Conservation (phyloP, 495 filamentous ascomycete genomes). For the Penicillium malachiteum region DNA sequence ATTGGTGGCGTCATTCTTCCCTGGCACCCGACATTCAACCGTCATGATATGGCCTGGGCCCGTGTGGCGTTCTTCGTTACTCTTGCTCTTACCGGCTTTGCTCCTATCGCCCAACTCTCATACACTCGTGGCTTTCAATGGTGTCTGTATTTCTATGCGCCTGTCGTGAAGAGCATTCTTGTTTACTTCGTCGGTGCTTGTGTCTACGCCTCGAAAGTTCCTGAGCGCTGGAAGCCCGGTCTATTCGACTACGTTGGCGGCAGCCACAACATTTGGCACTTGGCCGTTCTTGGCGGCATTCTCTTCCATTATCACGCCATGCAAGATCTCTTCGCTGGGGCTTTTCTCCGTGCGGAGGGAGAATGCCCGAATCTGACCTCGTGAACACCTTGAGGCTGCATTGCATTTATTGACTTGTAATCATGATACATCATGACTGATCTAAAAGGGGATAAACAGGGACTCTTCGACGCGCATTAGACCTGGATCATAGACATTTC, state of each 20-base stretch:
- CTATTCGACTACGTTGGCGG: slow-evolving; percentile 92
- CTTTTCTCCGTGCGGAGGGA: slow-evolving; percentile 68
- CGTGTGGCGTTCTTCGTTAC: slow-evolving; percentile 90
- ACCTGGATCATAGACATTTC: slow-evolving; percentile 5
- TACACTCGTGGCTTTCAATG: slow-evolving; percentile 70
- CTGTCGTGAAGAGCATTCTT: slow-evolving; percentile 75
- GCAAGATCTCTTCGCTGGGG: slow-evolving; percentile 86
- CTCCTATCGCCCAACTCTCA: slow-evolving; percentile 81
- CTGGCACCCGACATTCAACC: slow-evolving; percentile 97
- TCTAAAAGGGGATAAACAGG: not conserved
- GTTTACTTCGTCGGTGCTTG: slow-evolving; percentile 85
- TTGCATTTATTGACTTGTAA: slow-evolving; percentile 5
- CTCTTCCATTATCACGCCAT: slow-evolving; percentile 94
- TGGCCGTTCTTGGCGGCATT: slow-evolving; percentile 94
- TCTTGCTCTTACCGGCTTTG: slow-evolving; percentile 84
- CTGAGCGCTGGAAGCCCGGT: slow-evolving; percentile 89
- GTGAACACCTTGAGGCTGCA: slow-evolving; percentile 5
- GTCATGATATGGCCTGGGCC: slow-evolving; percentile 83
- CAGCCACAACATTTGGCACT: slow-evolving; percentile 96
- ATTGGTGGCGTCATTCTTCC: slow-evolving; percentile 88
- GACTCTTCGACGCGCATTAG: not conserved
- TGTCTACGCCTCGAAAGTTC: slow-evolving; percentile 91
- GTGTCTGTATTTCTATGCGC: slow-evolving; percentile 84
- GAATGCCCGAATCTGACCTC: slow-evolving; percentile 48
- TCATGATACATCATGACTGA: slow-evolving; percentile 14